Evolutionary conservation across 768 basidiomycete genomes (phyloP).

Genomic region (Lactarius indigo): DNA sequence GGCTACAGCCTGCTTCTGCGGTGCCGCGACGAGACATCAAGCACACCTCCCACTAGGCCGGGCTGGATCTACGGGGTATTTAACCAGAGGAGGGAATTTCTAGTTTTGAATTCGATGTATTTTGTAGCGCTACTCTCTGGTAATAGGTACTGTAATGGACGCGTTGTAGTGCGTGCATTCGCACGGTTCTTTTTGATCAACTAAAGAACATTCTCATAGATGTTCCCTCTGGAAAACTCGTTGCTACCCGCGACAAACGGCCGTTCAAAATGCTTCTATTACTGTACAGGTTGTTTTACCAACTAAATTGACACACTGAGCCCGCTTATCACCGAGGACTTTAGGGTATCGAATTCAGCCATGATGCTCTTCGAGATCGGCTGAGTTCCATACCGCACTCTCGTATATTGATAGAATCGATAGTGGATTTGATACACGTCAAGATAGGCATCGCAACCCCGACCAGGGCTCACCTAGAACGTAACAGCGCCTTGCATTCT

Average conservation of each 20-base stretch:
- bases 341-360: neutral
- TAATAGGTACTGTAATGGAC: neutral
- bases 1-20: neutral
- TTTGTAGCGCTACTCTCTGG: neutral
- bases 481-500: too few relatives aligned
- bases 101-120: neutral
- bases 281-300: neutral
- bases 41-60: neutral
- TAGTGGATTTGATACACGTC: neutral
- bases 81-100: neutral
- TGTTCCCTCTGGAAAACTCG: neutral
- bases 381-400: neutral
- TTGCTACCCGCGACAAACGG: neutral
- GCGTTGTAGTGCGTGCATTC: neutral
- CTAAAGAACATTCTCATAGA: slow-evolving; percentile 2
- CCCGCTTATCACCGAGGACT: neutral
- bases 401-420: neutral
- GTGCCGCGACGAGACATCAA: neutral
- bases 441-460: neutral
- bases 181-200: neutral
- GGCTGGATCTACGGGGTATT: neutral
- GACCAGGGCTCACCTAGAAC: too few relatives aligned
- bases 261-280: neutral
- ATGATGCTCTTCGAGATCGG: neutral
- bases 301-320: neutral